Conservation (phyloP, 176 grass and related monocot genomes). For the Areca catechu region DNA sequence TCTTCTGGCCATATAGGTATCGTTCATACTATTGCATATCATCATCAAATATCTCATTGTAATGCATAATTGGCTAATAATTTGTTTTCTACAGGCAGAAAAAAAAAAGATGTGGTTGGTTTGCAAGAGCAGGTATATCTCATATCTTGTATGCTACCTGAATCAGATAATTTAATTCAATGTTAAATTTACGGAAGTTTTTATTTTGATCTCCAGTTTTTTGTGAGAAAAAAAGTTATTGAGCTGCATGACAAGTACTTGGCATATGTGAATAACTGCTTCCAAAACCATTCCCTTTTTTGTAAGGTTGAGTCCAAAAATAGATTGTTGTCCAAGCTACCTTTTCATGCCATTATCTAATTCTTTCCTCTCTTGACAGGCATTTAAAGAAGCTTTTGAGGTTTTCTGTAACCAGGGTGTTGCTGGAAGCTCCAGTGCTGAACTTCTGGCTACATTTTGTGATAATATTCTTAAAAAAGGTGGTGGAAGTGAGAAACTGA, state of each 20-base stretch:
- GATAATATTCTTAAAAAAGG: constrained; percentile 99
- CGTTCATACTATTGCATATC: too few species aligned
- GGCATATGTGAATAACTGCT: constrained; percentile 81
- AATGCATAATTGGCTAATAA: too few species aligned
- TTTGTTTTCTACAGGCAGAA: constrained; percentile 43
- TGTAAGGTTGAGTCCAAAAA: constrained; percentile 50
- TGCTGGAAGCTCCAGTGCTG: constrained; percentile 83
- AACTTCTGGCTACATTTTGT: constrained; percentile 86
- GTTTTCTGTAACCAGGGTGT: constrained; percentile 96
- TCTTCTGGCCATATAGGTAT: too few species aligned
- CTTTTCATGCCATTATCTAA: neutral
- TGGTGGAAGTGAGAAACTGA: constrained; percentile 91
- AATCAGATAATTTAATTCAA: neutral
- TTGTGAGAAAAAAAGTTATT: constrained; percentile 95
- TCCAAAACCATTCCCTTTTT: constrained; percentile 89
- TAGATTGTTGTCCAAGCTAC: neutral
- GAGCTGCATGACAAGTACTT: constrained; percentile 95
- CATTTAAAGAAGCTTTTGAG: constrained; percentile 94
- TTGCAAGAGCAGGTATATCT: constrained; percentile 73
- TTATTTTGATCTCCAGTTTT: constrained; percentile 41
- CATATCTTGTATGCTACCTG: neutral
- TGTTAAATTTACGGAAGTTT: constrained; percentile 2
- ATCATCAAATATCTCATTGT: too few species aligned
- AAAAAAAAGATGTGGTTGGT: constrained; percentile 81
- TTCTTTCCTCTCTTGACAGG: constrained; percentile 24